phyloP scores from a whole-genome alignment of 2,329 filamentous ascomycete species.

The Penicillium sp. region DNA sequence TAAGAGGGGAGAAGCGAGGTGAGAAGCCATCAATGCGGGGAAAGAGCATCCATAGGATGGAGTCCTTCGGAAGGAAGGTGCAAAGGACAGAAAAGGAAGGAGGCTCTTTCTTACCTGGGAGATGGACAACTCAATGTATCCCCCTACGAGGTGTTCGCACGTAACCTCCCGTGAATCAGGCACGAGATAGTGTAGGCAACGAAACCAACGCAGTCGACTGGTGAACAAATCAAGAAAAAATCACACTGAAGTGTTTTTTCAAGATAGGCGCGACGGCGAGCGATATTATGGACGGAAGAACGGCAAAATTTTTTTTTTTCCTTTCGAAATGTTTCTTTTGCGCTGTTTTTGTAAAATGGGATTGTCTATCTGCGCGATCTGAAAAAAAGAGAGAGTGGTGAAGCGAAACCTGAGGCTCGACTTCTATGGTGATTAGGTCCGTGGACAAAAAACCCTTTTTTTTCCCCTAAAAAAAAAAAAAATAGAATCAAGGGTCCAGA shows the following conservation, averaged over 20 bases:
- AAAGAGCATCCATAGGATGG: background rate
- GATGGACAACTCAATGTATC: constrained; percentile 99
- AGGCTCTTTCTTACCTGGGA: constrained; percentile 62
- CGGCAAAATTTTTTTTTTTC: constrained; percentile 20
- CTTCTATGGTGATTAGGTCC: constrained; percentile 5
- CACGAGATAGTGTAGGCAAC: constrained; percentile 6
- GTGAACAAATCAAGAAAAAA: constrained; percentile 28
- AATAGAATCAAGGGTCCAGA: constrained; percentile 2
- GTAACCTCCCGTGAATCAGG: constrained; percentile 9
- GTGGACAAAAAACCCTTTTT: constrained; percentile 3
- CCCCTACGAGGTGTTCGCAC: constrained; percentile 50
- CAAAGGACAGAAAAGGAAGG: background rate
- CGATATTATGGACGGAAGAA: constrained; percentile 12
- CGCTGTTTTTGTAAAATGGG: constrained; percentile 16
- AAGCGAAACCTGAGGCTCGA: constrained; percentile 13
- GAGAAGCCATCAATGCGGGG: background rate
- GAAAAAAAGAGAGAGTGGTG: constrained; percentile 25
- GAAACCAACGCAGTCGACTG: constrained; percentile 10
- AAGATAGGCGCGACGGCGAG: constrained; percentile 11
- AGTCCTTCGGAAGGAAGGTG: background rate
- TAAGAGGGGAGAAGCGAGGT: background rate
- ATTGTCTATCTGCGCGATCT: constrained; percentile 29
- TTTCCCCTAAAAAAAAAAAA: constrained; percentile 10
- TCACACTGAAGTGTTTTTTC: constrained; percentile 41
- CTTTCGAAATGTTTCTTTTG: constrained; percentile 13